These are phyloP conservation scores for Aspergillus sclerotiicarbonarius DNA, from an alignment of 495 filamentous ascomycete species.

Conservation along the genomic window DNA sequence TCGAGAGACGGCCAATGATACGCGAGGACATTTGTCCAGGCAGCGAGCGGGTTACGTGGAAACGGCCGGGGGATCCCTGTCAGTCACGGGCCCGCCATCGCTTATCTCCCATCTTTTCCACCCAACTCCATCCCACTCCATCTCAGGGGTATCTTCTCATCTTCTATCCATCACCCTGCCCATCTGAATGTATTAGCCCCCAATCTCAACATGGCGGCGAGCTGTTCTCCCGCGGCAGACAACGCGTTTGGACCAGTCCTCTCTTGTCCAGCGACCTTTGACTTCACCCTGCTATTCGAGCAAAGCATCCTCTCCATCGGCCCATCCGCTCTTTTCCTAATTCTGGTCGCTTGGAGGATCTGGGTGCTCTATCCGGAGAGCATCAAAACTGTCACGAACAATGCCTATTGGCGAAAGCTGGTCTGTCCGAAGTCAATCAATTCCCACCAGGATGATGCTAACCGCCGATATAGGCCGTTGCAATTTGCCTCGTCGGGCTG, in stretches of 20 bases:
- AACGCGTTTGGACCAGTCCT: not conserved
- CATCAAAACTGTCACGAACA: not conserved
- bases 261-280: not conserved
- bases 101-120: not conserved
- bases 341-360: not conserved
- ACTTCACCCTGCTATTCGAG: slow-evolving; percentile 6
- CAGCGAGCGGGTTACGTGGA: not conserved
- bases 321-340: not conserved
- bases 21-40: not conserved
- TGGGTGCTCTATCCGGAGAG: not conserved
- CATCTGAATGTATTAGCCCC: not conserved
- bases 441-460: not conserved
- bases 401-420: not conserved
- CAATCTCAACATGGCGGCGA: not conserved
- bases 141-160: not conserved
- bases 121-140: not conserved
- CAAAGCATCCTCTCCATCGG: slow-evolving; percentile 1
- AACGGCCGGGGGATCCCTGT: not conserved
- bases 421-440: not conserved
- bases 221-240: not conserved
- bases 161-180: not conserved
- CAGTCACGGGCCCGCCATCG: not conserved
- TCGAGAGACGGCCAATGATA: too few species aligned
- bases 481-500: not conserved
- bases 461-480: not conserved